A percentile compares a stretch with the other conserved stretches of the same genome.
These are phyloP conservation scores for Pezicula radicicola DNA, from an alignment of 2,329 filamentous ascomycete genomes.

Conservation along the genomic window DNA sequence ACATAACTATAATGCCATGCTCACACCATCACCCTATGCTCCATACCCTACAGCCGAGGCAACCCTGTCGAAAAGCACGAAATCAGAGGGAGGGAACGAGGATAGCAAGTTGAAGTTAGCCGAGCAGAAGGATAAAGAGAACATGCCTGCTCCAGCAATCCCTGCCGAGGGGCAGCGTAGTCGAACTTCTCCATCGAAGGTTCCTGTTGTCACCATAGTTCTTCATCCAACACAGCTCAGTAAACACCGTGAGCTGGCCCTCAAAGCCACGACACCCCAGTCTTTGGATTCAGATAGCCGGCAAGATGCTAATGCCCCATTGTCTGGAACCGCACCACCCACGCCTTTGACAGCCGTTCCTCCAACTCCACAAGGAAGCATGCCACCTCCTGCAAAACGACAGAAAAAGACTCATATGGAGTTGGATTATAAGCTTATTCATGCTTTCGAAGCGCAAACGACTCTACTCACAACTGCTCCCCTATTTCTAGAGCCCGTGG, in stretches of 20 bases:
- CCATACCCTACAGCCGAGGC: constrained; percentile 62
- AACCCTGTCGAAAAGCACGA: constrained; percentile 25
- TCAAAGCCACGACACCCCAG: constrained; percentile 70
- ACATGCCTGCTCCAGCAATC: constrained; percentile 49
- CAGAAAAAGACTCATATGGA: constrained; percentile 72
- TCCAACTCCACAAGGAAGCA: constrained; percentile 55
- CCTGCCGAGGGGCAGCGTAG: constrained; percentile 42
- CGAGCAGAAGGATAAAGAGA: constrained; percentile 55
- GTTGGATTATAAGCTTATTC: constrained; percentile 69
- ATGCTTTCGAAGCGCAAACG: constrained; percentile 74
- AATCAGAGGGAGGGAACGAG: constrained; percentile 28
- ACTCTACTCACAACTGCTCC: constrained; percentile 71
- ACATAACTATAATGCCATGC: constrained; percentile 85
- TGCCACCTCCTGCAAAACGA: constrained; percentile 60
- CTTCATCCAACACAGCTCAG: constrained; percentile 80
- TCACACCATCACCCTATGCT: constrained; percentile 84
- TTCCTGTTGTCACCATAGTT: constrained; percentile 73
- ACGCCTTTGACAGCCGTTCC: constrained; percentile 61
- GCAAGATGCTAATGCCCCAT: constrained; percentile 36
- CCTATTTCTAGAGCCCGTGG: constrained; percentile 74
- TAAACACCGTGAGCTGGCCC: constrained; percentile 69
- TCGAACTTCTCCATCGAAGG: constrained; percentile 47
- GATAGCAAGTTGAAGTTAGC: constrained; percentile 20
- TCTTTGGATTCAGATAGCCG: constrained; percentile 38
- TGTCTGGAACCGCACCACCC: constrained; percentile 49